phyloP scores from a whole-genome alignment of 129 eudicot genomes.

The Lonicera japonica region DNA sequence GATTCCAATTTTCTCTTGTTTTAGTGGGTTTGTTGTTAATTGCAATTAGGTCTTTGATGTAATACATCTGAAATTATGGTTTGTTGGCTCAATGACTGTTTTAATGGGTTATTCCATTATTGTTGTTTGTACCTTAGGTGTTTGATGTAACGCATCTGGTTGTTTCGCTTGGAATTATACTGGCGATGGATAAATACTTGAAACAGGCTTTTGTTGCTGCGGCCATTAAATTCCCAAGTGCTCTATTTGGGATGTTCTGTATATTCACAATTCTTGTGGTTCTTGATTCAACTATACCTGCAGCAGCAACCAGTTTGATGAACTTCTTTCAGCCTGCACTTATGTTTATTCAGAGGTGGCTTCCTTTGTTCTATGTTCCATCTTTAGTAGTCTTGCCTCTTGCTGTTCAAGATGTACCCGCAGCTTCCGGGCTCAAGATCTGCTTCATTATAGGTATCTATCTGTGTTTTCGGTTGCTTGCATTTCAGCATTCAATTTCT shows the following conservation, averaged over 20 bases:
- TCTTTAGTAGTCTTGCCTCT: constrained; percentile 93
- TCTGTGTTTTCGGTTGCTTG: constrained; percentile 2
- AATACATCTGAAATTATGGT: not conserved
- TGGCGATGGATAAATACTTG: constrained; percentile 72
- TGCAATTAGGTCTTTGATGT: too few species aligned
- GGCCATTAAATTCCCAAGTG: constrained; percentile 95
- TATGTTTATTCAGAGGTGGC: constrained; percentile 93
- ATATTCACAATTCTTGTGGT: constrained; percentile 62
- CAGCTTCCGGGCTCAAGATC: constrained; percentile 88
- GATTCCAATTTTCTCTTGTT: too few species aligned
- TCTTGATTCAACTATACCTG: constrained; percentile 76
- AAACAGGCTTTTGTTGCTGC: constrained; percentile 86
- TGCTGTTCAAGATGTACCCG: constrained; percentile 87
- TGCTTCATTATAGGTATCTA: constrained; percentile 60
- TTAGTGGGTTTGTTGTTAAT: too few species aligned
- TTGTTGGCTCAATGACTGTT: constrained; percentile 3
- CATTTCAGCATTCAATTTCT: not conserved
- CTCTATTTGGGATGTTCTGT: constrained; percentile 97
- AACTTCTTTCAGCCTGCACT: constrained; percentile 92
- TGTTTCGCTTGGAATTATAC: constrained; percentile 83
- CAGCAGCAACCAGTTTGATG: constrained; percentile 66
- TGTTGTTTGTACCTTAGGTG: constrained; percentile 27
- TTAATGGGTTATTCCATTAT: constrained; percentile 14
- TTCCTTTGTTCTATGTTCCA: constrained; percentile 96
- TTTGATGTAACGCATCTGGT: constrained; percentile 67